Conservation (phyloP, 768 basidiomycete species). For the Thelephora ganbajun region DNA sequence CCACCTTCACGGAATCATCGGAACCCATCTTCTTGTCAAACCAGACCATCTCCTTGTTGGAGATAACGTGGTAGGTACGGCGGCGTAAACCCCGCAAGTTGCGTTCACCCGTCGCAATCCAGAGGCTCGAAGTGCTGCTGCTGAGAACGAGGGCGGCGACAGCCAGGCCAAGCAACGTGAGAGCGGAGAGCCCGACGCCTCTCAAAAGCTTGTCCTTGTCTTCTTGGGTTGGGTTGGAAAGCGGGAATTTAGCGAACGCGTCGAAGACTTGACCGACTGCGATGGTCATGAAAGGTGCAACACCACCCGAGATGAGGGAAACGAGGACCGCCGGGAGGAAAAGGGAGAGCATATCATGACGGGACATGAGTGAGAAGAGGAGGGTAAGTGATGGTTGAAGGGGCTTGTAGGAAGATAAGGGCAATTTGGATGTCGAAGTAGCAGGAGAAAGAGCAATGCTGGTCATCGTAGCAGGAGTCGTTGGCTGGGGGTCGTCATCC, state of each 20-base stretch:
- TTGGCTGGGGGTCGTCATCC: not conserved
- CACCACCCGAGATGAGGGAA: constrained; percentile 50
- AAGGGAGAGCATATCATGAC: constrained; percentile 38
- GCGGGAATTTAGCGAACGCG: constrained; percentile 47
- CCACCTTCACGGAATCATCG: constrained; percentile 27
- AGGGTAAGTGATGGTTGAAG: constrained; percentile 42
- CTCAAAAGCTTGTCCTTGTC: constrained; percentile 40
- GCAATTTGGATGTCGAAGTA: constrained; percentile 7
- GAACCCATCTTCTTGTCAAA: constrained; percentile 70
- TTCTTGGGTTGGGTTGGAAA: constrained; percentile 23
- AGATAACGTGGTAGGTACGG: constrained; percentile 55
- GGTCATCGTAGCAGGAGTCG: constrained; percentile 4
- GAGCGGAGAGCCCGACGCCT: constrained; percentile 42
- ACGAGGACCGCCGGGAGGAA: constrained; percentile 50
- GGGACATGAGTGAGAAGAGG: constrained; percentile 53
- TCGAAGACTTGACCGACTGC: constrained; percentile 70
- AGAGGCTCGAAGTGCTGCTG: constrained; percentile 61
- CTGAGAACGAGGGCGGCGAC: constrained; percentile 55
- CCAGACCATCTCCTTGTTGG: constrained; percentile 72
- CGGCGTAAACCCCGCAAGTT: constrained; percentile 57
- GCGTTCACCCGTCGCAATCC: constrained; percentile 81
- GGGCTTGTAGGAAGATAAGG: constrained; percentile 14
- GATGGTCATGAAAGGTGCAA: constrained; percentile 79
- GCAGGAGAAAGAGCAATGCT: constrained; percentile 3
- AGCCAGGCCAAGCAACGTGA: constrained; percentile 56